Conservation (phyloP, 1,284 basidiomycete genomes). For the Malassezia slooffiae region DNA sequence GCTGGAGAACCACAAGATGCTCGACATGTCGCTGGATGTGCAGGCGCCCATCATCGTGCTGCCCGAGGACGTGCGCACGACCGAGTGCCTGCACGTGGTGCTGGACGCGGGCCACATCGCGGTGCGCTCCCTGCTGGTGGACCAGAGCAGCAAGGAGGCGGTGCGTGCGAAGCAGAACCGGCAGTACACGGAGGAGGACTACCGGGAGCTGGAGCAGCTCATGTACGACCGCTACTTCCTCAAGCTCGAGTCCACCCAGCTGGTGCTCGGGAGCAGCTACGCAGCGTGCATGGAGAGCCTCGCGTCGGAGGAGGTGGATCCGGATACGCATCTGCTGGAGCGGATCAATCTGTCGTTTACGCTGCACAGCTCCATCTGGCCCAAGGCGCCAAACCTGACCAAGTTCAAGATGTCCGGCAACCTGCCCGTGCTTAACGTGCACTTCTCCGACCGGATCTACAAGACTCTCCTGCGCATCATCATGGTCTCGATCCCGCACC, state of each 20-base stretch:
- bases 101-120: constrained; percentile 95
- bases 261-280: constrained; percentile 77
- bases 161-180: constrained; percentile 76
- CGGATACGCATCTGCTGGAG: constrained; percentile 64
- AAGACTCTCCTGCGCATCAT: constrained; percentile 85
- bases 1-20: constrained; percentile 80
- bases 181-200: constrained; percentile 81
- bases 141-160: constrained; percentile 67
- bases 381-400: constrained; percentile 70
- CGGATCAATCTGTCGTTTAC: constrained; percentile 82
- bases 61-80: constrained; percentile 69
- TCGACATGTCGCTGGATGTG: constrained; percentile 90
- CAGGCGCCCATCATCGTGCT: constrained; percentile 96
- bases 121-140: constrained; percentile 76
- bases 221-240: constrained; percentile 93
- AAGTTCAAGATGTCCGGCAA: constrained; percentile 86
- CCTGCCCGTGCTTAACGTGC: constrained; percentile 76
- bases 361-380: constrained; percentile 87
- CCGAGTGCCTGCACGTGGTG: constrained; percentile 73
- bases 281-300: constrained; percentile 59
- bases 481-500: constrained; percentile 78
- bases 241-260: constrained; percentile 76
- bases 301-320: constrained; percentile 54
- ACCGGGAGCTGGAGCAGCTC: constrained; percentile 71
- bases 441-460: constrained; percentile 93